Base-by-base conservation (phyloP, 2,329 filamentous ascomycete genomes). In the Paecilomyces sp. region DNA sequence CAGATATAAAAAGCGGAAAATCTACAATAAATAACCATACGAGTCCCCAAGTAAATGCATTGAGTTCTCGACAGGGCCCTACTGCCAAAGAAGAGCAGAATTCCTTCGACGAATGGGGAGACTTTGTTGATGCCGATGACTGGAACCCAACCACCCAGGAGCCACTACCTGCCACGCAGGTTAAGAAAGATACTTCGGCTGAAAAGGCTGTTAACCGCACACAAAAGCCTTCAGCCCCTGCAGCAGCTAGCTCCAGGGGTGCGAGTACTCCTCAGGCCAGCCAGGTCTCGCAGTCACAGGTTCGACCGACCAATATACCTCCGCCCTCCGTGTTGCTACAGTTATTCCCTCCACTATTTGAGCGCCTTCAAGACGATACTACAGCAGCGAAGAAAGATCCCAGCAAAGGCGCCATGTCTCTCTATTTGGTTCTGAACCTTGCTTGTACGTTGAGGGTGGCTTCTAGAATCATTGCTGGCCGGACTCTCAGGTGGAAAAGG, bases 401-500 rank as follows among this genome's bases (percentile, higher is more conserved):
- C 57, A 74, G 80, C 2, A 74, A 82, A 18, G 66, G 61, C 50
- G 56, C 60, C n/a, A 50, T 54, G 41, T 58, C 67, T 50, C 53
- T 64, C 18, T 50, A 51, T 36, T 63, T 69, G 8, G 68, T 69
- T 12, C 55, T 61, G 15, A 59, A 62, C 13, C 69, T 78, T 18
- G 58, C 66, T 52, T 68, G 59, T 55, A 71, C 66, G 13, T 65
- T 76, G 55, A 71, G 69, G 2, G 89, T 91, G 11, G 87, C 88
- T 25, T 90, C 86, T n/a, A 88, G 88, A 53, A 83, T 97, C 56
- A 87, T 97, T 60, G 89, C 90, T 1, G 93, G 92, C 11, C 87
- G 93, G 60, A 92, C 90, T 68, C 79, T 89, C 57, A 88, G 93
- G 59, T 97, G 93, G 93, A 93, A 96, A 72, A 85, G 93, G 58